These are phyloP conservation scores for Ilex asprella DNA, from an alignment of 257 asterid species.

Conservation along the genomic window DNA sequence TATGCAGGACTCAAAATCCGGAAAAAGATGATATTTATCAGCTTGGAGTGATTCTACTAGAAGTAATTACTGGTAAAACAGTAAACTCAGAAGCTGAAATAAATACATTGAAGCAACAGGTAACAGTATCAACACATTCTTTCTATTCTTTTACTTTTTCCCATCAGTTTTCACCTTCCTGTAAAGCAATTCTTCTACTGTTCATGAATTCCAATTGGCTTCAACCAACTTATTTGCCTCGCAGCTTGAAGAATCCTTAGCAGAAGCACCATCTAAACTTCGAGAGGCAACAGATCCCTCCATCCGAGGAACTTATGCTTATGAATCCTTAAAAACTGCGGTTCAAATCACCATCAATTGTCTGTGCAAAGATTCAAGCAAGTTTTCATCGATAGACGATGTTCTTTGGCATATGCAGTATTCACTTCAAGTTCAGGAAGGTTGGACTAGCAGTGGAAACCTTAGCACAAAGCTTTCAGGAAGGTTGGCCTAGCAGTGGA, in stretches of 20 bases:
- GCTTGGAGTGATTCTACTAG: conserved; percentile 70
- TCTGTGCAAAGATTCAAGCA: conserved; percentile 50
- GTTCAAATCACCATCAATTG: conserved; percentile 75
- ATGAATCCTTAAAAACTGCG: conserved; percentile 75
- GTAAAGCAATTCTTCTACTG: neutral
- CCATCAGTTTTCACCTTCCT: neutral
- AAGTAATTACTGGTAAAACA: conserved; percentile 60
- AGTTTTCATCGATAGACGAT: conserved; percentile 83
- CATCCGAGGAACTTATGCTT: conserved; percentile 77
- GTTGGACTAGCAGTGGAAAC: conserved; percentile 83
- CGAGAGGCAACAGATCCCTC: conserved; percentile 70
- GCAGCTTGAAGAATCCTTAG: conserved; percentile 74
- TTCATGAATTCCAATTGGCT: neutral
- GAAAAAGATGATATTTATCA: conserved; percentile 74
- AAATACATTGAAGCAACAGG: conserved; percentile 70
- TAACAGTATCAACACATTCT: conserved; percentile 29
- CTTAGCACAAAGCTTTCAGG: conserved; percentile 50
- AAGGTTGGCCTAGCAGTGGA: conserved; percentile 92
- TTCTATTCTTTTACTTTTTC: no score
- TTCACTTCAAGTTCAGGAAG: conserved; percentile 96
- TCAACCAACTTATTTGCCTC: neutral
- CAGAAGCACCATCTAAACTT: conserved; percentile 73
- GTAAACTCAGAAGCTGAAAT: conserved; percentile 51
- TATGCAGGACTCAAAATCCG: conserved; percentile 36
- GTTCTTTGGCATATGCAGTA: conserved; percentile 99